These are phyloP conservation scores for Acacia pycnantha DNA, from an alignment of 331 rosid species.

Conservation along the genomic window DNA sequence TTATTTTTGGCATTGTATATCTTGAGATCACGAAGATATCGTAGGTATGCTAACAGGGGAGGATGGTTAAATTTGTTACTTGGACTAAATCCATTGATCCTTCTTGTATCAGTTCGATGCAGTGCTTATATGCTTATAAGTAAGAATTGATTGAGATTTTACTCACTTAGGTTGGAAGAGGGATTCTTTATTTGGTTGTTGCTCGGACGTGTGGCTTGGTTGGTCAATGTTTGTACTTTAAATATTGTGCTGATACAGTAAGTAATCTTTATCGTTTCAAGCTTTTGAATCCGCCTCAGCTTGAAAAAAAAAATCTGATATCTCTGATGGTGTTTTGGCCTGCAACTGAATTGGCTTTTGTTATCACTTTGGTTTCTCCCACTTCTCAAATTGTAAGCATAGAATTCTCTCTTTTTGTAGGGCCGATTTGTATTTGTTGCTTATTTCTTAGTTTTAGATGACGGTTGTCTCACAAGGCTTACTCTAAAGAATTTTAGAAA, in stretches of 20 bases:
- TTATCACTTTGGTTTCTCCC: background rate
- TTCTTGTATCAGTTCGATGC: background rate
- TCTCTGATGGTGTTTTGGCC: background rate
- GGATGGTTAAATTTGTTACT: background rate
- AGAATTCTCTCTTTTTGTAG: background rate
- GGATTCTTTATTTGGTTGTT: conserved; percentile 7
- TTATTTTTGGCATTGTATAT: background rate
- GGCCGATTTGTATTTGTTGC: background rate
- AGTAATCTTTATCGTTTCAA: background rate
- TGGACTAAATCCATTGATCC: background rate
- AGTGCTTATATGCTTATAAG: background rate
- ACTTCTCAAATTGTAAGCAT: background rate
- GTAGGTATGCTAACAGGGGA: background rate
- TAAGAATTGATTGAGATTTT: conserved; percentile 7
- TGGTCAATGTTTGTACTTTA: conserved; percentile 9
- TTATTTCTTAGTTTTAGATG: background rate
- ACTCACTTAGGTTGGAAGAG: conserved; percentile 16
- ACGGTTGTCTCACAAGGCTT: background rate
- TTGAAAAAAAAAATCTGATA: background rate
- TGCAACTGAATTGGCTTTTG: background rate
- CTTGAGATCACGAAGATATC: background rate
- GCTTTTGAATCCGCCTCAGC: background rate
- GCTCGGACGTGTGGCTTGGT: background rate
- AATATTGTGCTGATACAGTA: background rate
- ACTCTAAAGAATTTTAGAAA: background rate